phyloP scores from a whole-genome alignment of 176 grass and related monocot species.

The Phoenix dactylifera region DNA sequence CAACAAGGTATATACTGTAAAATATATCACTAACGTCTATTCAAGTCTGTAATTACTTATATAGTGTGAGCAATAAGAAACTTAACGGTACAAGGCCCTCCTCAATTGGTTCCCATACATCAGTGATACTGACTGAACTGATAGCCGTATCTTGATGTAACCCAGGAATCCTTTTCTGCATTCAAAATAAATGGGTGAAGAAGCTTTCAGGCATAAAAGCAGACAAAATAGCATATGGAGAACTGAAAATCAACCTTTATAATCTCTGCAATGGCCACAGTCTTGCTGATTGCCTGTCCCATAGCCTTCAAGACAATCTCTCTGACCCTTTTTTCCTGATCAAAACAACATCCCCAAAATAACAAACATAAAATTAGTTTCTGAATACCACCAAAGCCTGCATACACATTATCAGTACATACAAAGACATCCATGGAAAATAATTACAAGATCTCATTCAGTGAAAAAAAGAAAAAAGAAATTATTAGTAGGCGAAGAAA shows the following conservation, averaged over 20 bases:
- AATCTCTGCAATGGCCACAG: constrained; percentile 78
- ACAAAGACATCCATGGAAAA: no score
- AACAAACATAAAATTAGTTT: no score
- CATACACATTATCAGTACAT: no score
- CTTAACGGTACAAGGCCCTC: constrained; percentile 99
- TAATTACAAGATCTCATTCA: no score
- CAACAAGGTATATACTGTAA: neutral
- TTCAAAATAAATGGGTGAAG: constrained; percentile 7
- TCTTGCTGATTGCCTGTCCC: constrained; percentile 97
- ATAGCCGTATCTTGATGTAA: constrained; percentile 93
- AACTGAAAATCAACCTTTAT: constrained; percentile 55
- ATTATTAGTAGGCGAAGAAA: no score
- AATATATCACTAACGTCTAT: neutral
- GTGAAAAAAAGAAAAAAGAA: no score
- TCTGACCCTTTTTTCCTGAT: constrained; percentile 75
- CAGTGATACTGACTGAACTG: constrained; percentile 92
- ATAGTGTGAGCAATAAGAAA: constrained; percentile 1
- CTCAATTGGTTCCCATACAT: constrained; percentile 99
- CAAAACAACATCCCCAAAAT: constrained; percentile 6
- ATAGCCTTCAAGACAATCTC: constrained; percentile 95
- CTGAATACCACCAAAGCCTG: no score
- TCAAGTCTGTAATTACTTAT: neutral
- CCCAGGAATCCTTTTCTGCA: constrained; percentile 90
- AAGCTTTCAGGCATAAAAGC: neutral
- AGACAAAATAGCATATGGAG: constrained; percentile 3